Evolutionary conservation across 108 stramenopile species (phyloP).

Genomic region (Nannochloropsis salina): DNA sequence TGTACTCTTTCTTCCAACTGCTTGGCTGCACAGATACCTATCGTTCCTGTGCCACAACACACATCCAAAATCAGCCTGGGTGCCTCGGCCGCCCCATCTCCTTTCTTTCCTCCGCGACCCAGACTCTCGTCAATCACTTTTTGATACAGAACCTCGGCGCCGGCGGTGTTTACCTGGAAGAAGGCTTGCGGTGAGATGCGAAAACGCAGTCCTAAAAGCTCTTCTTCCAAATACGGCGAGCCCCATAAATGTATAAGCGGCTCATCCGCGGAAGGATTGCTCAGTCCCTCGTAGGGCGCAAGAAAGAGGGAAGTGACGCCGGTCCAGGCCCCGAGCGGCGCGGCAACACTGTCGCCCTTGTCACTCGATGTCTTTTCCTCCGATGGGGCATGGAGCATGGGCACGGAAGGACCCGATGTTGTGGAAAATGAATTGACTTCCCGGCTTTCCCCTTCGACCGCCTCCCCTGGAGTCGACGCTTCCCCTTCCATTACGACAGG

Average conservation of each 20-base stretch:
- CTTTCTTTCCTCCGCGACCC: background rate
- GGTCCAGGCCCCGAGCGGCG: background rate
- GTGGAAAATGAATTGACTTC: background rate
- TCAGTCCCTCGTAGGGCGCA: conserved; percentile 71
- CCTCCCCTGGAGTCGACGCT: background rate
- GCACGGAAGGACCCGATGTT: background rate
- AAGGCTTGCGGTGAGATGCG: conserved; percentile 85
- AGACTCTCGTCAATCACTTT: conserved; percentile 63
- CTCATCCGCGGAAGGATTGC: conserved; percentile 65
- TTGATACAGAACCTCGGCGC: conserved; percentile 73
- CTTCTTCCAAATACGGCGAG: conserved; percentile 61
- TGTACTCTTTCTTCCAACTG: conserved; percentile 21
- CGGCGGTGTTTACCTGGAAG: conserved; percentile 84
- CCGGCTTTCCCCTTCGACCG: background rate
- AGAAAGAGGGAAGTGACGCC: conserved; percentile 68
- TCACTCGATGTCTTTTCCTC: background rate
- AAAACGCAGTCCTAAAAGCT: conserved; percentile 68
- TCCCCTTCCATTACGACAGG: background rate
- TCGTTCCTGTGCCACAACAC: conserved; percentile 90
- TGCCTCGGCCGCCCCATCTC: background rate
- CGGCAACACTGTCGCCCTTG: background rate
- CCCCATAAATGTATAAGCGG: conserved; percentile 75
- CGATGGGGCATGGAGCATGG: too few species aligned
- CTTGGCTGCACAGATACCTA: conserved; percentile 63
- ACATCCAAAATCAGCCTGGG: conserved; percentile 71